These are phyloP conservation scores for Hygrophila difformis DNA, from an alignment of 257 asterid species.

Conservation along the genomic window DNA sequence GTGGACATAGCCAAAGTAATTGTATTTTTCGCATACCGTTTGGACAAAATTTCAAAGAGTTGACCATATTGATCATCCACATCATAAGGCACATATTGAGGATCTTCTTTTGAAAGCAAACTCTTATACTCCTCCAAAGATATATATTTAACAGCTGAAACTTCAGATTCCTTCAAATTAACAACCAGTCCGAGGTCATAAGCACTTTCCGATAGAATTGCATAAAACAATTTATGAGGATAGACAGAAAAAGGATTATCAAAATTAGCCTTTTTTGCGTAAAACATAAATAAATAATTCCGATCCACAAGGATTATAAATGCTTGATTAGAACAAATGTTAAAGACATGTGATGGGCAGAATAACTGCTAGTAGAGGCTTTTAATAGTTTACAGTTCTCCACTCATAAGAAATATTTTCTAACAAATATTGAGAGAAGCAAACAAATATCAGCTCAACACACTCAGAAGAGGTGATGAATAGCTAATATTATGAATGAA, in stretches of 20 bases:
- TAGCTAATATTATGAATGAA: background rate
- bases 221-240: constrained; percentile 7
- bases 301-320: no score
- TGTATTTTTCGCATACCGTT: constrained; percentile 46
- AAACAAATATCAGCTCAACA: no score
- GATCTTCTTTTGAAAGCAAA: constrained; percentile 68
- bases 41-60: constrained; percentile 64
- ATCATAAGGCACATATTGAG: constrained; percentile 75
- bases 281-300: no score
- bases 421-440: no score
- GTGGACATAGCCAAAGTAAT: constrained; percentile 5
- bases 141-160: constrained; percentile 88
- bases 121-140: constrained; percentile 62
- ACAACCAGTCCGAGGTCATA: constrained; percentile 13
- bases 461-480: no score
- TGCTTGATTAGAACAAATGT: no score
- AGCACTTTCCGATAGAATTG: constrained; percentile 12
- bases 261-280: no score
- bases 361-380: no score
- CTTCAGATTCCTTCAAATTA: constrained; percentile 99
- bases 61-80: constrained; percentile 61
- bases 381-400: no score
- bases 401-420: no score
- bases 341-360: no score
- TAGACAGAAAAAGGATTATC: no score